These are phyloP conservation scores for Plectranthus barbatus DNA, from an alignment of 257 asterid species.

Conservation along the genomic window DNA sequence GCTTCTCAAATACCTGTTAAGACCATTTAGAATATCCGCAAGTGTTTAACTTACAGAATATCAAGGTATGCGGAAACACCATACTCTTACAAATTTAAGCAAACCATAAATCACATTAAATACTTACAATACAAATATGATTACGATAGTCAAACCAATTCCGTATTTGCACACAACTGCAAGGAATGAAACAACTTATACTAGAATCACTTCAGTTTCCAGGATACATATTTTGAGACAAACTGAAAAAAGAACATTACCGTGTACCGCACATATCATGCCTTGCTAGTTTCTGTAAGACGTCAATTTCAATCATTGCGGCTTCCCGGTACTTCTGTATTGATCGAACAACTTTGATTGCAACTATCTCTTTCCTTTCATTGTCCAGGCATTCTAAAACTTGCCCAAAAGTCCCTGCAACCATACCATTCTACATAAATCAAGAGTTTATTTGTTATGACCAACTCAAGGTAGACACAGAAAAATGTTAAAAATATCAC, in stretches of 20 bases:
- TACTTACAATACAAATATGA: slow-evolving; percentile 84
- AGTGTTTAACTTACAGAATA: slow-evolving; percentile 42
- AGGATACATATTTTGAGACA: slow-evolving; percentile 5
- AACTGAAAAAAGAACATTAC: slow-evolving; percentile 27
- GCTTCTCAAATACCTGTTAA: slow-evolving; percentile 99
- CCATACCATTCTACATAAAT: slow-evolving; percentile 2
- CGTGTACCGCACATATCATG: slow-evolving; percentile 51
- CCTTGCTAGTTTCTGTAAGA: slow-evolving; percentile 62
- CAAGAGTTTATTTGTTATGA: slow-evolving; percentile 2
- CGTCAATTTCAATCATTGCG: slow-evolving; percentile 81
- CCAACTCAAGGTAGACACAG: neutral
- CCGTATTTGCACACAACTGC: slow-evolving; percentile 97
- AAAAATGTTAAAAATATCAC: neutral
- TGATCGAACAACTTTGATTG: slow-evolving; percentile 70
- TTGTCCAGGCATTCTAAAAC: slow-evolving; percentile 70
- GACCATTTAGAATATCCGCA: slow-evolving; percentile 67
- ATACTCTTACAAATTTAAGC: slow-evolving; percentile 24
- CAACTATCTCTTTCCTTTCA: slow-evolving; percentile 74
- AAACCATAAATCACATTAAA: slow-evolving; percentile 33
- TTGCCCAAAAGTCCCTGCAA: slow-evolving; percentile 77
- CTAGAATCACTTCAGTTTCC: slow-evolving; percentile 43
- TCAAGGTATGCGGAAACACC: slow-evolving; percentile 24
- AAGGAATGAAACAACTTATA: slow-evolving; percentile 49
- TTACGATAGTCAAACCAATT: slow-evolving; percentile 89
- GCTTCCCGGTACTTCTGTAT: slow-evolving; percentile 76